Evolutionary conservation across 192 early-diverging fungal genomes (phyloP), one percentile per base, ranked within the genome.

Genomic region (Backusella sp.): DNA sequence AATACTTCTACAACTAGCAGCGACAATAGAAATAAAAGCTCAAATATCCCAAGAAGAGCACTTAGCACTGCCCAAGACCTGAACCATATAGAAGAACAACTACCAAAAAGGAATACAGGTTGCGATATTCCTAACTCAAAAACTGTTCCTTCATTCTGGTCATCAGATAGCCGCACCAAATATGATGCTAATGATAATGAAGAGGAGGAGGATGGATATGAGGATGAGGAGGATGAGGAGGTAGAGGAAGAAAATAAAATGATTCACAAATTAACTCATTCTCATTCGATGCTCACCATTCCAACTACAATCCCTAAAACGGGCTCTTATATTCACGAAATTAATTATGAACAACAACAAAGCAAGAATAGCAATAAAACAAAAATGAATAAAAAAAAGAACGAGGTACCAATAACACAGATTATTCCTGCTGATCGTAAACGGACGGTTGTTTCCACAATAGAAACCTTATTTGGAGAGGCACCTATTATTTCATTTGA

Each of bases 261-360:
- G 12, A 12, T 73, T 34, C 35, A 23, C n/a, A 28, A 62, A 12
- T 62, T 59, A 37, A 21, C n/a, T 3, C 19, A 30, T 59, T 36
- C 72, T 21, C 28, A 35, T 59, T 59, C 62, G 42, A 21, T 49
- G 9, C 15, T 36, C n/a, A 53, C 42, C 30, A 28, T 23, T 74
- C 26, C n/a, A 39, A 26, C 28, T 32, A 12, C 41, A 7, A 42
- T 74, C 28, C 73, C 73, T 46, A 23, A 65, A 46, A 52, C n/a
- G 32, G 73, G 73, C 17, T 68, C 65, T 28, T 74, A 67, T 67
- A 41, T 74, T 46, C 37, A 65, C 21, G 73, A 74, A 41, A 30
- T 68, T 3, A 74, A 42, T 46, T 21, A 34, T 8, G 73, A 19
- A n/a, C 44, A 46, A 62, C 53, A 23, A 36, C 34, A 26, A 65